Conservation (phyloP, 2,329 filamentous ascomycete genomes). For the Fusarium sp. region DNA sequence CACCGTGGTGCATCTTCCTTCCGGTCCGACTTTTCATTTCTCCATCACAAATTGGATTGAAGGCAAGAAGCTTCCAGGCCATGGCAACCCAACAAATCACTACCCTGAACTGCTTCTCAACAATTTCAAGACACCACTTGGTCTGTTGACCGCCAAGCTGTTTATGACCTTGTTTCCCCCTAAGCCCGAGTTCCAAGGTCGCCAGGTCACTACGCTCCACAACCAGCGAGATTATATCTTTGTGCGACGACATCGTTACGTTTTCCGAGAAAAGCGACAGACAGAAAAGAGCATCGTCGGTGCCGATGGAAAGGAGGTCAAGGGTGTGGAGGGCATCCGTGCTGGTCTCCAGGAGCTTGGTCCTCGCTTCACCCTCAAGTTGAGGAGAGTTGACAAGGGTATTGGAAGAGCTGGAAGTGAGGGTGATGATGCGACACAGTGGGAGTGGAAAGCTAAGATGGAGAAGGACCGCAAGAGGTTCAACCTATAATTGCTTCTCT, state of each 20-base stretch:
- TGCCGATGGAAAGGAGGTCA: conserved; percentile 81
- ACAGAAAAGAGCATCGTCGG: conserved; percentile 88
- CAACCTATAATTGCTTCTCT: conserved; percentile 69
- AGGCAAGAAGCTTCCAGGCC: conserved; percentile 85
- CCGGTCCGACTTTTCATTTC: conserved; percentile 93
- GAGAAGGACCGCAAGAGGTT: conserved; percentile 95
- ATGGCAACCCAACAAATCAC: conserved; percentile 87
- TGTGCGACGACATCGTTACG: conserved; percentile 85
- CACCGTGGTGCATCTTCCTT: conserved; percentile 83
- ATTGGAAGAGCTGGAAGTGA: conserved; percentile 74
- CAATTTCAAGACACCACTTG: conserved; percentile 92
- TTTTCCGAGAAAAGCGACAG: conserved; percentile 86
- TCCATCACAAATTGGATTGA: conserved; percentile 89
- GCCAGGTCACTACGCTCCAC: conserved; percentile 91
- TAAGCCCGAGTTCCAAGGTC: conserved; percentile 81
- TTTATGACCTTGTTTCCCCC: conserved; percentile 72
- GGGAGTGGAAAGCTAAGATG: conserved; percentile 96
- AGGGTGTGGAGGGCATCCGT: conserved; percentile 84
- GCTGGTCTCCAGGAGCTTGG: conserved; percentile 91
- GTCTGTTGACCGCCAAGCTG: conserved; percentile 84
- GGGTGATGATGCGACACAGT: conserved; percentile 80
- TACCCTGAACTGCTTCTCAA: conserved; percentile 91
- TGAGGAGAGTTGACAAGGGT: conserved; percentile 89
- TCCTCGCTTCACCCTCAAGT: conserved; percentile 77
- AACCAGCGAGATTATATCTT: conserved; percentile 98